These are phyloP conservation scores for Sclerotinia spermophila DNA, from an alignment of 2,329 filamentous ascomycete genomes.

Conservation along the genomic window DNA sequence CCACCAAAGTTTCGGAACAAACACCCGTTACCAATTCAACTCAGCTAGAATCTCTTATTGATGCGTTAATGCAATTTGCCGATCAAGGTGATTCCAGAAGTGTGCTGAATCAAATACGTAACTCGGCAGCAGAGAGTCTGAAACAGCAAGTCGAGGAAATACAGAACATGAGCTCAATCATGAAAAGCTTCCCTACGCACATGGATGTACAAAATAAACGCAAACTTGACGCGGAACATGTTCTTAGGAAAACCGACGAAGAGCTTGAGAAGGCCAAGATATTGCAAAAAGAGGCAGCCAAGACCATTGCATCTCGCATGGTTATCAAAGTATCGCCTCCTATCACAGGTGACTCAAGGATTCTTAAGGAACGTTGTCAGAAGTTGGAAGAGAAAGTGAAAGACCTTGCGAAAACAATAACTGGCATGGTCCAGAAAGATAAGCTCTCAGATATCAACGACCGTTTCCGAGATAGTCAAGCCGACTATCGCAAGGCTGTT, in stretches of 20 bases:
- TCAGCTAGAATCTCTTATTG: background rate
- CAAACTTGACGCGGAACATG: background rate
- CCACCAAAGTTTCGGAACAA: background rate
- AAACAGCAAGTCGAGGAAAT: conserved; percentile 1
- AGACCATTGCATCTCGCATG: background rate
- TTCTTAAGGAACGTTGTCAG: background rate
- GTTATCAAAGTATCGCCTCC: background rate
- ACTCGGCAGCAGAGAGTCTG: background rate
- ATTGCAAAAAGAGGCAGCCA: background rate
- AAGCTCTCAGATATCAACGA: background rate
- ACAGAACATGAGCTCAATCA: background rate
- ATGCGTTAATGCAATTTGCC: background rate
- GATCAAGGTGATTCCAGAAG: background rate
- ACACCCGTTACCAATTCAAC: background rate
- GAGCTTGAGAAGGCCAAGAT: background rate
- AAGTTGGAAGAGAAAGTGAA: background rate
- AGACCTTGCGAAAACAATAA: background rate
- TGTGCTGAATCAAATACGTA: background rate
- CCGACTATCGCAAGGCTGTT: background rate
- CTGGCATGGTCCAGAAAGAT: background rate
- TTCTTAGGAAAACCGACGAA: background rate
- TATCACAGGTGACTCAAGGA: background rate
- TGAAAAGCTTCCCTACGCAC: background rate
- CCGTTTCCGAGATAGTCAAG: background rate
- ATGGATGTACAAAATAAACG: background rate